A percentile compares a stretch with the other conserved stretches of the same genome.
phyloP scores from a whole-genome alignment of 257 asterid species.

The Fraxinus cuspidata region DNA sequence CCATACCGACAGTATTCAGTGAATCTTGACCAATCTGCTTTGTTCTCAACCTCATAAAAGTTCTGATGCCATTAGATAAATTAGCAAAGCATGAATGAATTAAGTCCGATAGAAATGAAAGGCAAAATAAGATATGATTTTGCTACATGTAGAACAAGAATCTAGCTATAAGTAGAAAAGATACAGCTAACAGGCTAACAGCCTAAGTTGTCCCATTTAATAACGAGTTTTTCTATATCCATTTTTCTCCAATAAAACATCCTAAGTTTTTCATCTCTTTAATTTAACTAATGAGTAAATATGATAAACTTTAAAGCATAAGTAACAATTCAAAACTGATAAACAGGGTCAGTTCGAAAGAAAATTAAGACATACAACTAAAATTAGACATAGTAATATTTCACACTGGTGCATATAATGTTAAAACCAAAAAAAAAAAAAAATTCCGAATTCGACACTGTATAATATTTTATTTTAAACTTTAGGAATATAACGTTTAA shows the following conservation, averaged over 20 bases:
- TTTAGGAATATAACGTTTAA: neutral
- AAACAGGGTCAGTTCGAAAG: neutral
- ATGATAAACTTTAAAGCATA: neutral
- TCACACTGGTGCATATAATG: neutral
- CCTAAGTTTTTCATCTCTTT: neutral
- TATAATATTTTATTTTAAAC: neutral
- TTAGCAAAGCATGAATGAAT: slow-evolving; percentile 12
- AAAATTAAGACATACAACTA: no score
- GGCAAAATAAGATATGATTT: slow-evolving; percentile 1
- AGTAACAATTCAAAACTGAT: neutral
- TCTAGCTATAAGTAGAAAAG: neutral
- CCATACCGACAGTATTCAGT: slow-evolving; percentile 73
- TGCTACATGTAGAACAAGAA: slow-evolving; percentile 10
- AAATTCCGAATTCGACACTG: neutral
- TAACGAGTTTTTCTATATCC: neutral
- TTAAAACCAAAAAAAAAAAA: neutral
- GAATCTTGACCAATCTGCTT: slow-evolving; percentile 75
- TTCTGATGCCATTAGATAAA: slow-evolving; percentile 39
- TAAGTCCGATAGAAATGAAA: slow-evolving; percentile 15
- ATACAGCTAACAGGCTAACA: neutral
- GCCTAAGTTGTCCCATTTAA: neutral
- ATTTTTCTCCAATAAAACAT: neutral
- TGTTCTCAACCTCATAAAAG: slow-evolving; percentile 68
- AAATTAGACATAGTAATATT: neutral
- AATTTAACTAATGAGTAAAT: neutral